Base-by-base conservation (phyloP, 1,139 yeast species). In the Lizanozyma gosingica region DNA sequence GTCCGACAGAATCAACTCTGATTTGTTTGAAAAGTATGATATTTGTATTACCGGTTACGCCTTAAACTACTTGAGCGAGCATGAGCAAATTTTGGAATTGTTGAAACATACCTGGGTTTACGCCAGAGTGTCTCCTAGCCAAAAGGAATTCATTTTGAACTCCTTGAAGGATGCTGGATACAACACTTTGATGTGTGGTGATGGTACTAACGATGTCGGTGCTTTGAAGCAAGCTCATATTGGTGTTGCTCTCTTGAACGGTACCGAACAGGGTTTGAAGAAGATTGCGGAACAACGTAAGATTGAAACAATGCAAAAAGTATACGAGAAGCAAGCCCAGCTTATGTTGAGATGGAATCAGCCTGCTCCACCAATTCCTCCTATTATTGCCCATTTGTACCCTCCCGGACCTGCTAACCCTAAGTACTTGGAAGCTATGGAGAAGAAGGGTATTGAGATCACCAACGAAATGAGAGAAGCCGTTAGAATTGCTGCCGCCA, bases 171-270 rank as follows among this genome's bases (percentile, higher is more conserved):
- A 80, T 44, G 78, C 88, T 58, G 97, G 97, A 32, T 92, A 90
- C 63, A 83, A 78, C 55, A 92, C 98, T 32, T 75, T 94, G 53
- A 92, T 92, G 99, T 92, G 98, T 67, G 99, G 99, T 71, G 99
- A 92, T 65, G 99, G 99, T 65, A 92, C 99, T 32, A 92, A 92
- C 60, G 99, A 92, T 71, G 98, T 92, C 42, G 99, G 99, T 62
- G 99, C 99, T 41, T 77, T 92, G 65, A 94, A 92, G 62, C 97
- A 92, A 67, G 97, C 99, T 6, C 96, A 92, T 56, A 83, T 92
- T 57, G 98, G 98, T 69, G 90, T 92, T 57, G 99, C 99, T 14
- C 70, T 92, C 51, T 74, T 94, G 59, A 94, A 94, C 56, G 99
- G 97, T 67, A 88, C 98, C 43, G 96, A 86, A 59, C 97, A 85